A percentile compares a stretch with the other conserved stretches of the same genome.
Conservation (phyloP, 2,329 filamentous ascomycete species). For the Fusarium torulosum region DNA sequence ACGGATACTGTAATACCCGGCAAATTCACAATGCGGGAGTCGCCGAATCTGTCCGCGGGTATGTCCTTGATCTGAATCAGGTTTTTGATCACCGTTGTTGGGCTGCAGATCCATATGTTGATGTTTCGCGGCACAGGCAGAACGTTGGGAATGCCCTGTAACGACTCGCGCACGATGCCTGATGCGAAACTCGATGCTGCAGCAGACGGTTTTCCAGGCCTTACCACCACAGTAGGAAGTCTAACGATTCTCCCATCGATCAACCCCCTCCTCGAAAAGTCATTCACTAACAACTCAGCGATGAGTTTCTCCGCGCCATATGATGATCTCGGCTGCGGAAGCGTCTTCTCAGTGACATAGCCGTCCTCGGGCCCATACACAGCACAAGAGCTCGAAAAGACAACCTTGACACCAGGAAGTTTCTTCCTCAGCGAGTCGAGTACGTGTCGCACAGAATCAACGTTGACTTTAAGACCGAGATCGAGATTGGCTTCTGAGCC, state of each 20-base stretch:
- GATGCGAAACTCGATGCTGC: slow-evolving; percentile 71
- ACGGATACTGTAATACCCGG: slow-evolving; percentile 66
- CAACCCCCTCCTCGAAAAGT: slow-evolving; percentile 61
- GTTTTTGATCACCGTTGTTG: slow-evolving; percentile 62
- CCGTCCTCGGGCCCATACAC: slow-evolving; percentile 62
- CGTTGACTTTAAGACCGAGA: slow-evolving; percentile 67
- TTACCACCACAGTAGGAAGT: slow-evolving; percentile 71
- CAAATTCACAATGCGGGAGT: slow-evolving; percentile 62
- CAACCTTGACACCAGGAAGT: slow-evolving; percentile 64
- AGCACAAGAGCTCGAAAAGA: slow-evolving; percentile 70
- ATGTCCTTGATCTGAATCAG: slow-evolving; percentile 60
- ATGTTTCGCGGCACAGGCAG: slow-evolving; percentile 62
- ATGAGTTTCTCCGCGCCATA: slow-evolving; percentile 74
- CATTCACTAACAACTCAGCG: slow-evolving; percentile 60
- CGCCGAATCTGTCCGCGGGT: slow-evolving; percentile 54
- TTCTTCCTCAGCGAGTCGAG: slow-evolving; percentile 63
- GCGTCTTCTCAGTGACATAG: slow-evolving; percentile 44
- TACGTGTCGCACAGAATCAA: slow-evolving; percentile 66
- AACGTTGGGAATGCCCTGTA: slow-evolving; percentile 59
- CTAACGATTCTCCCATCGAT: slow-evolving; percentile 69
- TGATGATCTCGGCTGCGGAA: slow-evolving; percentile 64
- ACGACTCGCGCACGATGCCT: slow-evolving; percentile 71
- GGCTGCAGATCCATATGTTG: slow-evolving; percentile 65
- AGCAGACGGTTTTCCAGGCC: slow-evolving; percentile 70
- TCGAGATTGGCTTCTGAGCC: slow-evolving; percentile 71